Percentiles rank a stretch among this genome's conserved stretches.
These are phyloP conservation scores for Colletotrichum shisoi DNA, from an alignment of 2,329 filamentous ascomycete genomes.

Conservation along the genomic window DNA sequence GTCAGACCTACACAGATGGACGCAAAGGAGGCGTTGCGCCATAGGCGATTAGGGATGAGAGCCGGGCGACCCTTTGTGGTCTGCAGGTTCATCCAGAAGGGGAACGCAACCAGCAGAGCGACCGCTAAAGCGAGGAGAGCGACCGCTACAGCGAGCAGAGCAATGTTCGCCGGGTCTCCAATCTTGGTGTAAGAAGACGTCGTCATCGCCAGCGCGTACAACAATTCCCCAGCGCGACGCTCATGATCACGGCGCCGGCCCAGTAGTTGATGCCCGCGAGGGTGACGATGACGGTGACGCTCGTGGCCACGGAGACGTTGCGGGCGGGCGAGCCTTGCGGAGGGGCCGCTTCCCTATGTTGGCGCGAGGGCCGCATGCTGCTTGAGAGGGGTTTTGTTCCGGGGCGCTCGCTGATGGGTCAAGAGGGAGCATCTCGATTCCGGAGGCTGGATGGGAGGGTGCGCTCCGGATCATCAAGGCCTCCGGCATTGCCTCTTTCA, in stretches of 20 bases:
- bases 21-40: slow-evolving; percentile 64
- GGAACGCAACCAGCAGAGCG: slow-evolving; percentile 57
- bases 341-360: not conserved
- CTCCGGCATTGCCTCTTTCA: slow-evolving; percentile 17
- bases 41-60: slow-evolving; percentile 67
- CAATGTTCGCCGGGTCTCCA: slow-evolving; percentile 52
- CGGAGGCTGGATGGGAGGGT: not conserved
- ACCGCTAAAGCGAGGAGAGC: slow-evolving; percentile 55
- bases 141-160: slow-evolving; percentile 54
- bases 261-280: slow-evolving; percentile 55
- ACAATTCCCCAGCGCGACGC: slow-evolving; percentile 57
- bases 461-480: slow-evolving; percentile 4
- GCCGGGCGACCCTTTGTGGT: slow-evolving; percentile 58
- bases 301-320: slow-evolving; percentile 43
- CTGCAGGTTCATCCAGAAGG: slow-evolving; percentile 63
- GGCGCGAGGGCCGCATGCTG: not conserved
- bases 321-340: not conserved
- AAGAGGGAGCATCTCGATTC: slow-evolving; percentile 14
- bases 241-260: slow-evolving; percentile 58
- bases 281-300: slow-evolving; percentile 46
- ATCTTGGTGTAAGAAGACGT: slow-evolving; percentile 52
- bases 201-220: slow-evolving; percentile 60
- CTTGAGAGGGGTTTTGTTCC: not conserved
- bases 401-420: slow-evolving; percentile 2
- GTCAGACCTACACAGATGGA: slow-evolving; percentile 54